Evolutionary conservation across 2,329 filamentous ascomycete species (phyloP), one percentile per base, ranked within the genome.

Genomic region (Aspergillus vadensis): DNA sequence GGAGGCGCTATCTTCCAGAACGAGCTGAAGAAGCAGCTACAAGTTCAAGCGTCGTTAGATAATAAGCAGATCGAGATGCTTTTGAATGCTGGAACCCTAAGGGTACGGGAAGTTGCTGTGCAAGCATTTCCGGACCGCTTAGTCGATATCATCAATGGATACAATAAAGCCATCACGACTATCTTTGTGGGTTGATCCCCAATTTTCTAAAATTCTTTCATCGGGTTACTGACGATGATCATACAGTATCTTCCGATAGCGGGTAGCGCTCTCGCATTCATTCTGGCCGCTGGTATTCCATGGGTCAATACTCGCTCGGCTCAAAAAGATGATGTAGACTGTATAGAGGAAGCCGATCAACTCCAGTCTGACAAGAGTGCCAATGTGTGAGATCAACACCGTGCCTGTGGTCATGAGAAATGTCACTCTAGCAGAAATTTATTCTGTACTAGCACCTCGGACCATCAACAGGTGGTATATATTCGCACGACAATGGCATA

Each of bases 1-100:
- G 59, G 55, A 17, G 56, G 38, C 10, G 32, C 55, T 39, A 57
- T 63, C 21, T 64, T 64, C 36, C 57, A 59, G n/a, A 58, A 57
- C 10, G 21, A 25, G 30, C 32, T 64, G 9, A 38, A 23, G 19
- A 36, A n/a, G 4, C 48, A 55, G 50, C 43, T 62, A 36, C 39
- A 43, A 47, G 43, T 27, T 47, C 60, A 54, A 15, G 57, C 60
- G 7, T 41, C 19, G 23, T 51, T 62, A 43, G 44, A 51, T 32
- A 2, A 32, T 36, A 15, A 43, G 19, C 49, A 62, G 54, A 51
- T 62, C 14, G 49, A 19, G 43, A 38, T 60, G 38, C 49, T 62
- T 41, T 43, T 57, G 5, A 44, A 57, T 36, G 49, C 60, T 36
- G 57, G 57, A 23, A 59, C 47, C 14, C 27, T 43, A 19, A 25